Evolutionary conservation across 331 rosid genomes (phyloP).

Genomic region (Erythrophleum ivorense): DNA sequence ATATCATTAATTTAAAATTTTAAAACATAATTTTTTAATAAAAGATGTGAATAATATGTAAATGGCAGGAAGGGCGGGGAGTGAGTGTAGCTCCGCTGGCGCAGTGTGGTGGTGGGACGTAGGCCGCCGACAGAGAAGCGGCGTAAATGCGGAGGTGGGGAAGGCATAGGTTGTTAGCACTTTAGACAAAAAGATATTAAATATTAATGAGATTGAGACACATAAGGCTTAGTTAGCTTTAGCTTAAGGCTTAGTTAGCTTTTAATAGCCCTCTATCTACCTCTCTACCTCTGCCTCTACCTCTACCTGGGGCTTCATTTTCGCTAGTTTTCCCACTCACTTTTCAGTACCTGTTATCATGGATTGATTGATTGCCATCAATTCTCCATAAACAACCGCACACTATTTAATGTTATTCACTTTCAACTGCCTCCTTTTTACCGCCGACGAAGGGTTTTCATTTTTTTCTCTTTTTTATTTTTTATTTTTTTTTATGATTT

Average conservation of each 20-base stretch:
- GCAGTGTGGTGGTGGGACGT: background rate
- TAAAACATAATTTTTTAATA: background rate
- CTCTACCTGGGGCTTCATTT: too few species aligned
- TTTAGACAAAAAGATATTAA: too few species aligned
- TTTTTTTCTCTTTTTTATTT: too few species aligned
- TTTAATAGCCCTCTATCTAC: background rate
- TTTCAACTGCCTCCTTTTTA: too few species aligned
- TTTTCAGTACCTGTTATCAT: background rate
- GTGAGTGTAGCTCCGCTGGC: background rate
- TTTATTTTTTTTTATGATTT: too few species aligned
- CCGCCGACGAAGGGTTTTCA: too few species aligned
- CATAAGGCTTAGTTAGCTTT: too few species aligned
- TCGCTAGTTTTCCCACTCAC: background rate
- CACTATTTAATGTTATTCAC: too few species aligned
- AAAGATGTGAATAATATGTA: background rate
- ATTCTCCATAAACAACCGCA: background rate
- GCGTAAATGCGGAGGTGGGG: background rate
- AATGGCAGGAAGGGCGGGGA: background rate
- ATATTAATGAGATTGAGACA: too few species aligned
- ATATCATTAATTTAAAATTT: too few species aligned
- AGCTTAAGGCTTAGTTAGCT: background rate
- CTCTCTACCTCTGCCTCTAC: too few species aligned
- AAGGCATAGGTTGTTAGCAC: background rate
- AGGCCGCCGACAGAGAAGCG: slow-evolving; percentile 50
- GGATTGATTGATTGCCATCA: background rate